These are phyloP conservation scores for Neofusicoccum parvum DNA, from an alignment of 2,329 filamentous ascomycete species.

Conservation along the genomic window DNA sequence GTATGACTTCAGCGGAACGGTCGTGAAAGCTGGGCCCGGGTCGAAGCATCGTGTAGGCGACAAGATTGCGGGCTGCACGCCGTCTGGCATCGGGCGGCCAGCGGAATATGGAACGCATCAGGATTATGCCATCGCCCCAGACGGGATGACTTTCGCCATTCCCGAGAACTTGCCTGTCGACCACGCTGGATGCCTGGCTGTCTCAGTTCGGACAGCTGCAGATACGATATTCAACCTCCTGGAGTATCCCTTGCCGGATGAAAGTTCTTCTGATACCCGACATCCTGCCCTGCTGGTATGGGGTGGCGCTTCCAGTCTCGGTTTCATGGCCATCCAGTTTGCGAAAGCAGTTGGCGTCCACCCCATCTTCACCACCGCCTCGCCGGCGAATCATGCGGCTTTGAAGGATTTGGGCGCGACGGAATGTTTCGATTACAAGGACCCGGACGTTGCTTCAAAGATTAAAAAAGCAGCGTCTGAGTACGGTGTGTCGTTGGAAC, in stretches of 20 bases:
- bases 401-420: slow-evolving; percentile 22
- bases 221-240: slow-evolving; percentile 58
- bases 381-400: slow-evolving; percentile 16
- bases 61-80: slow-evolving; percentile 58
- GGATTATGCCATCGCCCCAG: slow-evolving; percentile 56
- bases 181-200: slow-evolving; percentile 57
- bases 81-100: slow-evolving; percentile 50
- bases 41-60: slow-evolving; percentile 8
- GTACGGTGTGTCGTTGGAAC: background rate
- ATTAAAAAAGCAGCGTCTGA: slow-evolving; percentile 16
- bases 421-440: slow-evolving; percentile 21
- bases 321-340: slow-evolving; percentile 21
- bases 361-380: slow-evolving; percentile 23
- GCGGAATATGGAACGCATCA: slow-evolving; percentile 47
- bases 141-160: slow-evolving; percentile 47
- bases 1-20: slow-evolving; percentile 22
- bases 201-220: slow-evolving; percentile 61
- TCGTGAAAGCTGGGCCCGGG: background rate
- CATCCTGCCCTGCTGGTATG: slow-evolving; percentile 20
- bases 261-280: slow-evolving; percentile 38
- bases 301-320: slow-evolving; percentile 22
- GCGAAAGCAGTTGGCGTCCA: slow-evolving; percentile 13
- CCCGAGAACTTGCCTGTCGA: slow-evolving; percentile 45
- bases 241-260: slow-evolving; percentile 52
- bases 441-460: slow-evolving; percentile 8